Evolutionary conservation across 148 eudicot genomes (phyloP).

Genomic region (Rhododendron ferrugineum): DNA sequence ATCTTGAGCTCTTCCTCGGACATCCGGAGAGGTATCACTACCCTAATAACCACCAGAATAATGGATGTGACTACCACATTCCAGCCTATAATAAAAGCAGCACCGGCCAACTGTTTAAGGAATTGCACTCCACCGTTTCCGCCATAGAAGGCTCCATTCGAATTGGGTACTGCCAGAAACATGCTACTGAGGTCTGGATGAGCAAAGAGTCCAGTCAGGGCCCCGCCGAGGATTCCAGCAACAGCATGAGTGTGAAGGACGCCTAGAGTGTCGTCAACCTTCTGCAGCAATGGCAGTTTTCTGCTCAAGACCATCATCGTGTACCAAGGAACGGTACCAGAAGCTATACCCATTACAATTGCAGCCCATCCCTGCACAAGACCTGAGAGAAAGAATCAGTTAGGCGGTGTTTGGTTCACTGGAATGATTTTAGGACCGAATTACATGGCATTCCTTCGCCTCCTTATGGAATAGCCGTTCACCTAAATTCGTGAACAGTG

Average conservation of each 20-base stretch:
- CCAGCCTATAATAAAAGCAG: constrained; percentile 21
- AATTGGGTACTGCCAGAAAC: constrained; percentile 17
- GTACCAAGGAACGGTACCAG: constrained; percentile 22
- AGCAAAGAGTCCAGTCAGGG: constrained; percentile 22
- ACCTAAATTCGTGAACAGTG: neutral
- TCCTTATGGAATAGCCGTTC: neutral
- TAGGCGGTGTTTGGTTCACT: neutral
- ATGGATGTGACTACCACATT: constrained; percentile 20
- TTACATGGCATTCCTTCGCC: neutral
- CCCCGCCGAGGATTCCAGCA: constrained; percentile 20
- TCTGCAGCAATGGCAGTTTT: constrained; percentile 6
- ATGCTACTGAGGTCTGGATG: constrained; percentile 17
- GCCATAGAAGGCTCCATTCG: constrained; percentile 20
- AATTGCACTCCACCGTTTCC: constrained; percentile 10
- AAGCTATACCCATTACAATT: constrained; percentile 18
- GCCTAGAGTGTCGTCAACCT: constrained; percentile 24
- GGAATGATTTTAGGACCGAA: neutral
- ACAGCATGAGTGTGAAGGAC: constrained; percentile 25
- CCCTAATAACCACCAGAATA: constrained; percentile 14
- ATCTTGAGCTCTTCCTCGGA: constrained; percentile 21
- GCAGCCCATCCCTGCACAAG: constrained; percentile 23
- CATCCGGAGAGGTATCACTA: constrained; percentile 16
- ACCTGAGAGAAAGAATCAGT: neutral
- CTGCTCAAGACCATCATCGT: constrained; percentile 26
- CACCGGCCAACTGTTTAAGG: constrained; percentile 20